phyloP scores from a whole-genome alignment of 805 yeast genomes.

The Starmerella sp. region DNA sequence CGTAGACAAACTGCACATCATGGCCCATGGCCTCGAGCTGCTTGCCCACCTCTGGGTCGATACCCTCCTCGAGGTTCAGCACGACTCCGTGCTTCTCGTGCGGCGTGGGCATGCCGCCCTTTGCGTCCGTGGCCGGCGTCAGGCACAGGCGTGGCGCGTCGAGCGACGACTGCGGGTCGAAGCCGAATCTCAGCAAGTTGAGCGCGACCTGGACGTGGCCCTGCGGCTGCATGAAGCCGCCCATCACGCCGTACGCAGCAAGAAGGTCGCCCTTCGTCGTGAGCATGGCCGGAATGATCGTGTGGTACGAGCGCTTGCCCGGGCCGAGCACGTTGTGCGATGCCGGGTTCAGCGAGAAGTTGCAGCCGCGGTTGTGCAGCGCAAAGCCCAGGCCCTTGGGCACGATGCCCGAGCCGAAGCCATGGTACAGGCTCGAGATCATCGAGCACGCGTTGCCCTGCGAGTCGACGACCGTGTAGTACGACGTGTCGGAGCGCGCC shows the following conservation, averaged over 20 bases:
- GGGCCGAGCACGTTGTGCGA: slow-evolving; percentile 54
- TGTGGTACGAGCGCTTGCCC: slow-evolving; percentile 66
- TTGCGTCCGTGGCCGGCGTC: slow-evolving; percentile 43
- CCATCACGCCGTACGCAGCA: slow-evolving; percentile 74
- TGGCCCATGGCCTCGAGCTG: slow-evolving; percentile 48
- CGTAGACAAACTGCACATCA: slow-evolving; percentile 35
- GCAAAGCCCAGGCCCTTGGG: slow-evolving; percentile 53
- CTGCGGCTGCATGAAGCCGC: slow-evolving; percentile 79
- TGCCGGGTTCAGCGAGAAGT: slow-evolving; percentile 50
- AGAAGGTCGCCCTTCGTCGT: slow-evolving; percentile 43
- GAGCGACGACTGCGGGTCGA: slow-evolving; percentile 60
- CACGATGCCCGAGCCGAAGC: slow-evolving; percentile 60
- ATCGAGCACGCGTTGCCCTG: slow-evolving; percentile 75
- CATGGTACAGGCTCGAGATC: slow-evolving; percentile 59
- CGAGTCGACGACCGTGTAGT: slow-evolving; percentile 50
- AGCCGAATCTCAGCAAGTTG: slow-evolving; percentile 50
- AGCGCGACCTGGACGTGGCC: slow-evolving; percentile 71
- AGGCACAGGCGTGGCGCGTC: slow-evolving; percentile 68
- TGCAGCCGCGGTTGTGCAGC: slow-evolving; percentile 66
- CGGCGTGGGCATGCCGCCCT: slow-evolving; percentile 48
- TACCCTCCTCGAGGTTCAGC: slow-evolving; percentile 57
- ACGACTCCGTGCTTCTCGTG: slow-evolving; percentile 31
- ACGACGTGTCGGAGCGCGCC: slow-evolving; percentile 62
- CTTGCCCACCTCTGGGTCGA: slow-evolving; percentile 37
- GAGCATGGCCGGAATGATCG: slow-evolving; percentile 73